Evolutionary conservation across 164 flowering plant species (phyloP).

Genomic region (Pachysandra terminalis): DNA sequence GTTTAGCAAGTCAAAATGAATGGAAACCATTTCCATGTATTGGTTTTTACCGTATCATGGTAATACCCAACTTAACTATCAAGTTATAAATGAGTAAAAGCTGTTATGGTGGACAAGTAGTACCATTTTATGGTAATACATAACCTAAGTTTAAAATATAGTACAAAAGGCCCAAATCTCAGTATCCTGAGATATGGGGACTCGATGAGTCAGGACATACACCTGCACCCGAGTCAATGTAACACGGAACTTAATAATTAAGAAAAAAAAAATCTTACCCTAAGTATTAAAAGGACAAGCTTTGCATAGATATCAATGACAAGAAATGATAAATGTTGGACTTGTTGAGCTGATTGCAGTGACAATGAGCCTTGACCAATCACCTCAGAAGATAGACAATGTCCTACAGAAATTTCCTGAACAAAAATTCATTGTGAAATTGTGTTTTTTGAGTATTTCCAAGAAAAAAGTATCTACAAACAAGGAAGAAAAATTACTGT

Average conservation of each 20-base stretch:
- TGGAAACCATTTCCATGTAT: too few species aligned
- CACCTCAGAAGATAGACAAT: constrained; percentile 66
- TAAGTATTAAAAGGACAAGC: constrained; percentile 62
- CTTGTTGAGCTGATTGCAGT: constrained; percentile 54
- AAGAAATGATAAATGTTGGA: constrained; percentile 56
- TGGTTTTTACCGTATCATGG: too few species aligned
- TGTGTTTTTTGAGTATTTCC: not conserved
- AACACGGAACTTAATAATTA: not conserved
- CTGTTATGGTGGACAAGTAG: too few species aligned
- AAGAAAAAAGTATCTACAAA: not conserved
- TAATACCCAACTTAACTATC: too few species aligned
- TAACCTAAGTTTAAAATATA: too few species aligned
- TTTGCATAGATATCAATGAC: constrained; percentile 86
- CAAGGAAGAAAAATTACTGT: constrained; percentile 35
- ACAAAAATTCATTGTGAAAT: not conserved
- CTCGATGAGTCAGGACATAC: too few species aligned
- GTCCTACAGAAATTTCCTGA: constrained; percentile 84
- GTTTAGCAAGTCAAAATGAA: too few species aligned
- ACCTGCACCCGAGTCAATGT: too few species aligned
- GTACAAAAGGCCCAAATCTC: too few species aligned
- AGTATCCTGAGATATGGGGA: too few species aligned
- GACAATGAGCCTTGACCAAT: constrained; percentile 32
- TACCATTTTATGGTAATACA: too few species aligned
- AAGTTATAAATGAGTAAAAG: too few species aligned
- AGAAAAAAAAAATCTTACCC: constrained; percentile 41